Percentiles rank a stretch among this genome's conserved stretches.
Evolutionary conservation across 1,139 yeast genomes (phyloP).

Genomic region (Wickerhamomyces sp.): DNA sequence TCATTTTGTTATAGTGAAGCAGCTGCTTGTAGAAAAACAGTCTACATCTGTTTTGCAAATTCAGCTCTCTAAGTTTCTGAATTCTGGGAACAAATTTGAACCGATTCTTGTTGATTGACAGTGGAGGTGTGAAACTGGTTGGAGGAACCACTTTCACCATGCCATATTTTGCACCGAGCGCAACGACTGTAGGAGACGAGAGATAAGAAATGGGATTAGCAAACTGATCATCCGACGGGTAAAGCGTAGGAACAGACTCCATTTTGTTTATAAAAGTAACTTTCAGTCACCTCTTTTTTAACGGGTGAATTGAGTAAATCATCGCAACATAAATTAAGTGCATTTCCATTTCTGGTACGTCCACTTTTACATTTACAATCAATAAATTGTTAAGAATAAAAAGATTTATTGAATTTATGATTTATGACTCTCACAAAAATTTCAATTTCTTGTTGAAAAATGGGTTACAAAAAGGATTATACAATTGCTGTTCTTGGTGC

Average conservation of each 20-base stretch:
- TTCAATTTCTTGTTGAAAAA: too few relatives aligned
- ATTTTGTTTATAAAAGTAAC: conserved; percentile 4
- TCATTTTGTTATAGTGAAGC: conserved; percentile 51
- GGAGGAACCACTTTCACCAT: conserved; percentile 68
- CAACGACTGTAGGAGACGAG: conserved; percentile 43
- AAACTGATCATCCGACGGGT: conserved; percentile 53
- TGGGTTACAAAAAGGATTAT: conserved; percentile 20
- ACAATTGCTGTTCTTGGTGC: conserved; percentile 83
- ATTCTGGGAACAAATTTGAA: conserved; percentile 64
- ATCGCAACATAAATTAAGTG: background rate
- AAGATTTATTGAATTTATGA: too few relatives aligned
- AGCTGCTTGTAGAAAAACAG: conserved; percentile 57
- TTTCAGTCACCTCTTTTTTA: background rate
- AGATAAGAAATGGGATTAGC: conserved; percentile 57
- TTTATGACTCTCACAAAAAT: too few relatives aligned
- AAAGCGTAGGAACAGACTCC: conserved; percentile 48
- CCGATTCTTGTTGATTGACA: conserved; percentile 44
- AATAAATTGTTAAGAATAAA: too few relatives aligned
- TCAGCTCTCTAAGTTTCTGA: conserved; percentile 61
- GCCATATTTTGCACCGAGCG: conserved; percentile 58
- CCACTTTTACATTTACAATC: too few relatives aligned
- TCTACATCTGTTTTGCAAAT: conserved; percentile 57
- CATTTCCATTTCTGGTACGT: too few relatives aligned
- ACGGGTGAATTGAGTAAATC: background rate
- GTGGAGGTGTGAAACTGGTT: conserved; percentile 44